A percentile compares a stretch with the other conserved stretches of the same genome.
Evolutionary conservation across 805 yeast genomes (phyloP).

Genomic region (Sungouiella blattae): DNA sequence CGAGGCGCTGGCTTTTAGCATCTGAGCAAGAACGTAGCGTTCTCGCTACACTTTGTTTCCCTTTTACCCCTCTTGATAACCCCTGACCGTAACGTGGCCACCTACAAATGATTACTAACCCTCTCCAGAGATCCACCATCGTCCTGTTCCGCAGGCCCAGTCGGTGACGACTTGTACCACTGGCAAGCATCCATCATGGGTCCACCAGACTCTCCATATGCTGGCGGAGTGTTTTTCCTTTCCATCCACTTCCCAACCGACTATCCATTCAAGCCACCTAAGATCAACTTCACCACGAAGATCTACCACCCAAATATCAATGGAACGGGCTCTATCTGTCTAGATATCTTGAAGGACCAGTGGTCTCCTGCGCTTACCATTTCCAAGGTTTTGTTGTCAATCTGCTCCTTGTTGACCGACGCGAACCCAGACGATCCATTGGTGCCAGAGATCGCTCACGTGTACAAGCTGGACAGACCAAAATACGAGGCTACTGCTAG

Average conservation of each 20-base stretch:
- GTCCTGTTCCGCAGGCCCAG: constrained; percentile 98
- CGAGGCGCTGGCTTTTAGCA: no score
- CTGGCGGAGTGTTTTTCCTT: constrained; percentile 93
- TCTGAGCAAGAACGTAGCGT: no score
- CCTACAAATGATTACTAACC: constrained; percentile 16
- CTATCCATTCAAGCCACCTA: constrained; percentile 98
- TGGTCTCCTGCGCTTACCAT: constrained; percentile 99
- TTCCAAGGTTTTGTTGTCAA: constrained; percentile 89
- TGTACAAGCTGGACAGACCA: constrained; percentile 89
- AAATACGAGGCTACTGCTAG: constrained; percentile 95
- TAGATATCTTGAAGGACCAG: constrained; percentile 94
- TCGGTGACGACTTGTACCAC: constrained; percentile 95
- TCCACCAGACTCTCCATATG: constrained; percentile 87
- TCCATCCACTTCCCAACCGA: constrained; percentile 98
- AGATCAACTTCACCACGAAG: constrained; percentile 81
- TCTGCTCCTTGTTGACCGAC: constrained; percentile 92
- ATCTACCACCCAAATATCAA: constrained; percentile 97
- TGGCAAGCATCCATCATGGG: constrained; percentile 99
- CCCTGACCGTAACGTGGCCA: no score
- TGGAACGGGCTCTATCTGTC: constrained; percentile 92
- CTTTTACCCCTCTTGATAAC: no score
- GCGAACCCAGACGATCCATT: constrained; percentile 99
- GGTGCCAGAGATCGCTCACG: constrained; percentile 97
- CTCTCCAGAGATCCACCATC: constrained; percentile 89
- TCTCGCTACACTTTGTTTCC: no score